Evolutionary conservation across 768 basidiomycete species (phyloP).

Genomic region (Trametes cinnabarina): DNA sequence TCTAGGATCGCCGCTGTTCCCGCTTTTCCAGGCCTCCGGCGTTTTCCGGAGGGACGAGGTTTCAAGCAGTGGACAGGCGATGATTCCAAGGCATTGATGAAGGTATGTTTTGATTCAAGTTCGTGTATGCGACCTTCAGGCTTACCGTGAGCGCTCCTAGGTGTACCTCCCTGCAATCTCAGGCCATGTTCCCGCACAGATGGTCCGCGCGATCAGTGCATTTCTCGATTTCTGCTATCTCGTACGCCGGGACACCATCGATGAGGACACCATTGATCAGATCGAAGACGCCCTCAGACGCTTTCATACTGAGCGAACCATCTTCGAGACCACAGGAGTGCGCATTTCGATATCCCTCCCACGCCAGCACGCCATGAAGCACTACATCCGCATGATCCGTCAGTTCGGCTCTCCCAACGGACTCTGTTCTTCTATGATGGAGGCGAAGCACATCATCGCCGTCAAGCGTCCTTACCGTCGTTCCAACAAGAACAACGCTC

Average conservation of each 20-base stretch:
- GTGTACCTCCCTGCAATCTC: constrained; percentile 25
- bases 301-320: constrained; percentile 15
- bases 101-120: constrained; percentile 7
- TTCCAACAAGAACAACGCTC: constrained; percentile 19
- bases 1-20: constrained; percentile 18
- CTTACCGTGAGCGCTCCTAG: background rate
- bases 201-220: constrained; percentile 14
- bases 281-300: constrained; percentile 15
- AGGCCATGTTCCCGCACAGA: constrained; percentile 17
- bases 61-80: constrained; percentile 27
- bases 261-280: background rate
- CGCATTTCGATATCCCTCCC: constrained; percentile 26
- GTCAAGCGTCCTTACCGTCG: constrained; percentile 28
- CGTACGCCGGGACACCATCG: constrained; percentile 1
- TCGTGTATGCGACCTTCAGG: too few species aligned
- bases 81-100: constrained; percentile 26
- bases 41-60: constrained; percentile 17
- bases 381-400: constrained; percentile 20
- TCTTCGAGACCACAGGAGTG: constrained; percentile 18
- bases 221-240: constrained; percentile 30
- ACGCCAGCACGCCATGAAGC: constrained; percentile 19
- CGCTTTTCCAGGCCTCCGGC: constrained; percentile 13
- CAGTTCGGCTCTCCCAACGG: constrained; percentile 28
- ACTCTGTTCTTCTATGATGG: constrained; percentile 29
- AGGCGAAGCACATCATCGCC: constrained; percentile 28